These are phyloP conservation scores for Solanum tarijense DNA, from an alignment of 257 asterid genomes.

Conservation along the genomic window DNA sequence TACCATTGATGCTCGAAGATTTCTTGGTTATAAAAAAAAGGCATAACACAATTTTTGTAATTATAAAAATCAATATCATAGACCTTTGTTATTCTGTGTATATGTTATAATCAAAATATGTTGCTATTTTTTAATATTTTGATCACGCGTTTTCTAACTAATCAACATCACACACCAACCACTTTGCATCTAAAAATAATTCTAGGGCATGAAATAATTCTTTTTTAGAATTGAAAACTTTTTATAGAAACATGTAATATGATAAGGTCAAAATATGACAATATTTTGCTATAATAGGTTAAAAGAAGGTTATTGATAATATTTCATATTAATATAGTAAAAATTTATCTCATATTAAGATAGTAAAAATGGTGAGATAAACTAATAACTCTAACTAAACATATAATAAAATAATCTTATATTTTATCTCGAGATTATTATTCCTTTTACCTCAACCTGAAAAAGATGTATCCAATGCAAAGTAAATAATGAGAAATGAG, in stretches of 20 bases:
- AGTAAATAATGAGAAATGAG: neutral
- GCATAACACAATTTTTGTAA: neutral
- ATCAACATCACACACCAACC: neutral
- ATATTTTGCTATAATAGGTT: neutral
- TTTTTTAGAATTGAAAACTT: neutral
- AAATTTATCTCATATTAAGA: neutral
- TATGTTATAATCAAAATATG: neutral
- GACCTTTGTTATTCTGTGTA: neutral
- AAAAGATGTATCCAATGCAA: neutral
- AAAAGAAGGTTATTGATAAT: too few species aligned
- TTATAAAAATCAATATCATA: neutral
- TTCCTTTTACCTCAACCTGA: neutral
- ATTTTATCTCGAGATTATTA: too few species aligned
- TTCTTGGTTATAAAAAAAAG: neutral
- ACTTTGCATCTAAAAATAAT: neutral
- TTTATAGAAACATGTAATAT: neutral
- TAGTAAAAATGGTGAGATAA: too few species aligned
- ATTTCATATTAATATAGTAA: too few species aligned
- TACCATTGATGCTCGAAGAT: neutral
- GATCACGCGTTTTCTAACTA: neutral
- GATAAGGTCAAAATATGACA: neutral
- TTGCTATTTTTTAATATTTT: neutral
- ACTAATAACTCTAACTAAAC: too few species aligned
- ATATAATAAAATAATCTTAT: too few species aligned
- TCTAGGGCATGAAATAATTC: neutral